A percentile compares a stretch with the other conserved stretches of the same genome.
Conservation (phyloP, 2,329 filamentous ascomycete species). For the Ophiosphaerella narmari region DNA sequence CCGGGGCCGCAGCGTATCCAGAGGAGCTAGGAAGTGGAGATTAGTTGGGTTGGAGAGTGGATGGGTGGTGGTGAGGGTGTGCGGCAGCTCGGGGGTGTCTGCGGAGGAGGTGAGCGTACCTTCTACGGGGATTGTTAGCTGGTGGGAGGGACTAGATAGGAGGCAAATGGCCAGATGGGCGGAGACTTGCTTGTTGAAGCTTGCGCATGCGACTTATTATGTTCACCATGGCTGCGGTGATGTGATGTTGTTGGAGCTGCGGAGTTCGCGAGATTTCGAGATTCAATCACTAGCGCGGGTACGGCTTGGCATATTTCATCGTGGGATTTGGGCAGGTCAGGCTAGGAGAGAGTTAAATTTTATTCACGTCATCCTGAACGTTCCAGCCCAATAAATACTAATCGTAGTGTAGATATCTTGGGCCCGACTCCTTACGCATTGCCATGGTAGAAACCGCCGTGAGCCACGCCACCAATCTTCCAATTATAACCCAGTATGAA, state of each 20-base stretch:
- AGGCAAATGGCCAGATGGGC: background rate
- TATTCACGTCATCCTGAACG: background rate
- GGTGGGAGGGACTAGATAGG: background rate
- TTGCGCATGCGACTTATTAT: conserved; percentile 73
- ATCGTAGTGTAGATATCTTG: conserved; percentile 1
- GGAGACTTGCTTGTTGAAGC: conserved; percentile 68
- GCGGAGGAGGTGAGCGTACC: conserved; percentile 29
- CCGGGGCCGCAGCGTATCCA: conserved; percentile 79
- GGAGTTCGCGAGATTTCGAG: conserved; percentile 32
- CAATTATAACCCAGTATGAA: conserved; percentile 19
- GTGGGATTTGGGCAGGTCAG: background rate
- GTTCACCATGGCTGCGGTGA: conserved; percentile 54
- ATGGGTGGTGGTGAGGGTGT: background rate
- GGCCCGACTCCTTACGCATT: background rate
- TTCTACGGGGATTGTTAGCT: conserved; percentile 36
- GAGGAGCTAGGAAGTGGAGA: conserved; percentile 61
- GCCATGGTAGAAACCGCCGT: background rate
- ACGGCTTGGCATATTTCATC: conserved; percentile 12
- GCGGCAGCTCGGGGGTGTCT: conserved; percentile 19
- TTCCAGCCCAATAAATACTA: no score
- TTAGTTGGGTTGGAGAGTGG: conserved; percentile 4
- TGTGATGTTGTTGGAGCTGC: conserved; percentile 19
- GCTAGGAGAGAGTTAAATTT: background rate
- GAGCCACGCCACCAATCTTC: conserved; percentile 3
- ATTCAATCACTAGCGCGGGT: conserved; percentile 13